Evolutionary conservation across 164 flowering plant species (phyloP).

Genomic region (Vitis cinerea): DNA sequence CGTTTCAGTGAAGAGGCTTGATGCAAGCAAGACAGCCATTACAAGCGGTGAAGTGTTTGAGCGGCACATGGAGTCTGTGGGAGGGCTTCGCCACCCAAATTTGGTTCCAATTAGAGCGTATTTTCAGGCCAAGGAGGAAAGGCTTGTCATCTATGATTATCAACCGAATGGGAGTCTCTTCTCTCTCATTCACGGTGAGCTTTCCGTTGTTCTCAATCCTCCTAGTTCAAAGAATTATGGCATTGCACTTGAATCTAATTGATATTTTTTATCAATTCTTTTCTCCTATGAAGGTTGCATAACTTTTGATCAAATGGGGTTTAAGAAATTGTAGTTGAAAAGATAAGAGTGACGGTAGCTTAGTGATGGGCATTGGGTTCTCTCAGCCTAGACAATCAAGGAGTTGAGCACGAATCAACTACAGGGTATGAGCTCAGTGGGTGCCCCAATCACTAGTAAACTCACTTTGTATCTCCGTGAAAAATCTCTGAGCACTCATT

Average conservation of each 20-base stretch:
- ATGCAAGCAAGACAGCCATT: slow-evolving; percentile 31
- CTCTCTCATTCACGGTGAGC: slow-evolving; percentile 47
- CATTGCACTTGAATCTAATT: no score
- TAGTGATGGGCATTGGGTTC: no score
- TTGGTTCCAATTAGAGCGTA: slow-evolving; percentile 43
- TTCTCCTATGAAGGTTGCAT: background rate
- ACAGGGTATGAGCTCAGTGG: no score
- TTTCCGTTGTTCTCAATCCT: background rate
- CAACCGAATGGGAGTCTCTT: slow-evolving; percentile 49
- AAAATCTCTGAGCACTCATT: no score
- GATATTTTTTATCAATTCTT: background rate
- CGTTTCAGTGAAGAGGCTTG: slow-evolving; percentile 44
- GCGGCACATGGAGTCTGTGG: slow-evolving; percentile 37
- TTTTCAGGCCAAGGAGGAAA: slow-evolving; percentile 48
- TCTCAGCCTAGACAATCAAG: no score
- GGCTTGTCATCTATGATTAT: slow-evolving; percentile 43
- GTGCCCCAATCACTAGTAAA: no score
- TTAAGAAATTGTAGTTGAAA: no score
- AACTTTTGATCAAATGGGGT: no score
- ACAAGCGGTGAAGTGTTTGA: slow-evolving; percentile 38
- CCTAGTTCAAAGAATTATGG: background rate
- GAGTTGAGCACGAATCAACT: no score
- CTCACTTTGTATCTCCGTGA: no score
- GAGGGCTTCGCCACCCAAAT: slow-evolving; percentile 39
- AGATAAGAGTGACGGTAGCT: no score